Evolutionary conservation across 2,329 filamentous ascomycete genomes (phyloP).

Genomic region (Gaeumannomyces sp.): DNA sequence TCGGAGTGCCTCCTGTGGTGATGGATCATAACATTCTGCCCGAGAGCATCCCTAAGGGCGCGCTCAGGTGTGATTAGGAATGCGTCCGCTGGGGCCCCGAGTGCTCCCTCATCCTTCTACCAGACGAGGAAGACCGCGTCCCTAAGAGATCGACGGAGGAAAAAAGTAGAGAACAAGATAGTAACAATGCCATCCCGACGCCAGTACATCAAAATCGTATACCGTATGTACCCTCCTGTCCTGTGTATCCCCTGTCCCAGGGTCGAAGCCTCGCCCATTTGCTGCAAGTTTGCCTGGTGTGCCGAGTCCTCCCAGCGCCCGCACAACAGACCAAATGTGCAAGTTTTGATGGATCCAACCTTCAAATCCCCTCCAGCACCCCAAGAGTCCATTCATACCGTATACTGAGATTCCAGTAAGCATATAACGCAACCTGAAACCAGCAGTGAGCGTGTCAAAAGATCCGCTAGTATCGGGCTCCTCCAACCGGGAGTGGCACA

Average conservation of each 20-base stretch:
- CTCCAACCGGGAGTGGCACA: not conserved
- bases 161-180: not conserved
- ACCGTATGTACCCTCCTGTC: not conserved
- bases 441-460: slow-evolving; percentile 2
- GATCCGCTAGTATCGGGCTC: not conserved
- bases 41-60: not conserved
- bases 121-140: not conserved
- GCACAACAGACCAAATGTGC: not conserved
- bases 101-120: not conserved
- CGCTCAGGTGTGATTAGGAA: not conserved
- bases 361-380: not conserved
- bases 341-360: not conserved
- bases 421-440: slow-evolving; percentile 2
- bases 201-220: slow-evolving; percentile 1
- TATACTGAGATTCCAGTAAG: not conserved
- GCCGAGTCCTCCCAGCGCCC: not conserved
- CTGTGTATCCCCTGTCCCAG: not conserved
- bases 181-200: not conserved
- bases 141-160: not conserved
- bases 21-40: not conserved
- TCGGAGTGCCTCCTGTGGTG: not conserved
- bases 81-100: not conserved
- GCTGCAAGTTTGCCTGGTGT: not conserved
- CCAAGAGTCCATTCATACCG: not conserved
- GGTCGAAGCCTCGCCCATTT: not conserved